Evolutionary conservation across 169 alveolate species (phyloP).

Genomic region (Plasmodium inui): DNA sequence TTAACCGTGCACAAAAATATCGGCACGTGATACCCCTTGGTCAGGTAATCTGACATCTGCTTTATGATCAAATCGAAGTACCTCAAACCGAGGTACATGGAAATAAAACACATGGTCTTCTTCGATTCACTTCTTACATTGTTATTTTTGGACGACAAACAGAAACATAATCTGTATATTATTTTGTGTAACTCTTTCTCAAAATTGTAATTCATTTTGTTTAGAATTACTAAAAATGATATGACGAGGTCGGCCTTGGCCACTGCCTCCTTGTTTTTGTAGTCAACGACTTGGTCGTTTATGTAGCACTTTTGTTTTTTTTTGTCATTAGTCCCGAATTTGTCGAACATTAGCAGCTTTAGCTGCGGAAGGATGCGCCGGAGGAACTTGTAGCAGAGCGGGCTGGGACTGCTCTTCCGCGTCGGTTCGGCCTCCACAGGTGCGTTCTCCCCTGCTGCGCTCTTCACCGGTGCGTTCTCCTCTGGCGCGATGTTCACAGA

Average conservation of each 20-base stretch:
- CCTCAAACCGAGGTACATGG: slow-evolving; percentile 75
- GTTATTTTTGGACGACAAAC: slow-evolving; percentile 53
- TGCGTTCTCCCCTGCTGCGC: background rate
- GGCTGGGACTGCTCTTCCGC: background rate
- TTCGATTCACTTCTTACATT: slow-evolving; percentile 71
- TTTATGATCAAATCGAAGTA: slow-evolving; percentile 56
- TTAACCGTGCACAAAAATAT: slow-evolving; percentile 62
- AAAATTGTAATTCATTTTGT: slow-evolving; percentile 72
- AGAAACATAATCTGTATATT: slow-evolving; percentile 55
- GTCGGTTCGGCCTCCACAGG: background rate
- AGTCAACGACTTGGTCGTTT: slow-evolving; percentile 61
- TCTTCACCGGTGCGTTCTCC: background rate
- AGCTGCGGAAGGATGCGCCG: slow-evolving; percentile 31
- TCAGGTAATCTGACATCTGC: slow-evolving; percentile 65
- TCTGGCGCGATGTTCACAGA: background rate
- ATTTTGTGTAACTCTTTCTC: slow-evolving; percentile 69
- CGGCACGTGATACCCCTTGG: slow-evolving; percentile 72
- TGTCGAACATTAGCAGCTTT: slow-evolving; percentile 46
- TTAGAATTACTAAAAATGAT: slow-evolving; percentile 59
- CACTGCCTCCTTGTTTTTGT: slow-evolving; percentile 27
- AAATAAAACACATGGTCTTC: slow-evolving; percentile 48
- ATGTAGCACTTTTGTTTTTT: slow-evolving; percentile 60
- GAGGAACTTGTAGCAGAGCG: slow-evolving; percentile 28
- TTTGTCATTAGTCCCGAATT: background rate
- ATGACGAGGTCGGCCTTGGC: slow-evolving; percentile 65